These are phyloP conservation scores for Torrubiellomyces zombiae DNA, from an alignment of 2,329 filamentous ascomycete species.

Conservation along the genomic window DNA sequence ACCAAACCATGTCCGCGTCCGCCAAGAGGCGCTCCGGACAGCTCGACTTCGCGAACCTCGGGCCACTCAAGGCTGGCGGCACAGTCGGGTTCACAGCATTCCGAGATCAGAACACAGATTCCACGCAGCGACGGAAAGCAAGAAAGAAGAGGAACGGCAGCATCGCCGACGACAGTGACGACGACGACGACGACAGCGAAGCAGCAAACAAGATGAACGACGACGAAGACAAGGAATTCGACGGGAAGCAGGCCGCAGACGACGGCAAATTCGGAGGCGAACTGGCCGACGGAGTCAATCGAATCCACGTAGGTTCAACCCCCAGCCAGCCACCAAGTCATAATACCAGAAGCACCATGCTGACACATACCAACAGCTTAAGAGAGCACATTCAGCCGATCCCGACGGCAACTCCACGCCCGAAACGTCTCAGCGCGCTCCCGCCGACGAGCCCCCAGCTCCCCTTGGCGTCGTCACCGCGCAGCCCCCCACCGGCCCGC, in stretches of 20 bases:
- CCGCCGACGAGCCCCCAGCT: constrained; percentile 27
- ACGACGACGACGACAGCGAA: constrained; percentile 52
- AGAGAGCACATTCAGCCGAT: constrained; percentile 63
- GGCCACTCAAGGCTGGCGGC: constrained; percentile 69
- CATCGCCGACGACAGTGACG: constrained; percentile 57
- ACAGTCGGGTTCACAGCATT: constrained; percentile 84
- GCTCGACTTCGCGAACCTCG: constrained; percentile 70
- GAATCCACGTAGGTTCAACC: constrained; percentile 50
- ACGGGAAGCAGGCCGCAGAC: constrained; percentile 46
- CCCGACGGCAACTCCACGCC: constrained; percentile 30
- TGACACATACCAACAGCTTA: constrained; percentile 37
- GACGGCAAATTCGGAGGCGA: constrained; percentile 58
- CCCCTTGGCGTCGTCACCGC: constrained; percentile 4
- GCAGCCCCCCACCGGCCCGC: constrained; percentile 11
- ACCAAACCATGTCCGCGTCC: constrained; percentile 41
- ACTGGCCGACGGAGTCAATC: constrained; percentile 63
- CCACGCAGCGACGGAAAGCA: constrained; percentile 35
- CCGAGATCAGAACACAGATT: constrained; percentile 49
- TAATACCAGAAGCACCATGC: constrained; percentile 4
- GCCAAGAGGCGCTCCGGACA: constrained; percentile 69
- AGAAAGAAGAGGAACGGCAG: constrained; percentile 48
- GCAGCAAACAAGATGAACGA: constrained; percentile 50
- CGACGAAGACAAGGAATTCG: constrained; percentile 42
- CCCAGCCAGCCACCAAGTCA: no score
- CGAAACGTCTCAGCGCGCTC: constrained; percentile 18